Conservation (phyloP, 371 early-diverging fungal species). For the Mortierella sp. region DNA sequence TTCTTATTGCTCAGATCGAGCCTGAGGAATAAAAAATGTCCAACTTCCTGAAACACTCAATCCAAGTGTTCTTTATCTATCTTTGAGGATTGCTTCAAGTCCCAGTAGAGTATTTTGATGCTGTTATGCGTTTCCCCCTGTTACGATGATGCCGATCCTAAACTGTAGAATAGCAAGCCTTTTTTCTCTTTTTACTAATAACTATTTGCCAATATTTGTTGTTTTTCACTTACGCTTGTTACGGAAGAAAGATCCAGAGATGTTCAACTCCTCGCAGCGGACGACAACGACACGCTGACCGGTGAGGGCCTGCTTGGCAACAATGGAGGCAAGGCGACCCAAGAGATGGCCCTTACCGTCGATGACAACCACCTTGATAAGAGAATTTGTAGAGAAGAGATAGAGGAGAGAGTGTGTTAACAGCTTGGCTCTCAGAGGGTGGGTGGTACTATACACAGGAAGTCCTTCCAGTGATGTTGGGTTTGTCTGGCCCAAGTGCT, state of each 20-base stretch:
- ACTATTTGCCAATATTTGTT: background rate
- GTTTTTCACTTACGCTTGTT: conserved; percentile 90
- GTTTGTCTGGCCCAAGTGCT: background rate
- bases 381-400: background rate
- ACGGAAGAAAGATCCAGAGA: conserved; percentile 98
- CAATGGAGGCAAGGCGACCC: conserved; percentile 98
- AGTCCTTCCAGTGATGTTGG: too few species aligned
- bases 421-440: background rate
- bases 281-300: conserved; percentile 99
- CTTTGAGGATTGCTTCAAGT: too few species aligned
- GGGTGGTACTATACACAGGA: too few species aligned
- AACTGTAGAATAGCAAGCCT: too few species aligned
- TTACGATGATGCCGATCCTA: too few species aligned
- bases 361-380: conserved; percentile 94
- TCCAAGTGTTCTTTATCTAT: too few species aligned
- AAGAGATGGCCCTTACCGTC: conserved; percentile 99
- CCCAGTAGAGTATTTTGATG: too few species aligned
- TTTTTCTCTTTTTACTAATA: too few species aligned
- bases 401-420: too few species aligned
- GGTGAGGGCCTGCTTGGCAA: conserved; percentile 98
- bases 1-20: background rate
- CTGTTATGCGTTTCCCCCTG: too few species aligned
- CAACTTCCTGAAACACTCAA: too few species aligned
- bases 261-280: conserved; percentile 98
- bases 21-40: too few species aligned